phyloP scores from a whole-genome alignment of 1,139 yeast species.

The Magnusiomyces clavatus region DNA sequence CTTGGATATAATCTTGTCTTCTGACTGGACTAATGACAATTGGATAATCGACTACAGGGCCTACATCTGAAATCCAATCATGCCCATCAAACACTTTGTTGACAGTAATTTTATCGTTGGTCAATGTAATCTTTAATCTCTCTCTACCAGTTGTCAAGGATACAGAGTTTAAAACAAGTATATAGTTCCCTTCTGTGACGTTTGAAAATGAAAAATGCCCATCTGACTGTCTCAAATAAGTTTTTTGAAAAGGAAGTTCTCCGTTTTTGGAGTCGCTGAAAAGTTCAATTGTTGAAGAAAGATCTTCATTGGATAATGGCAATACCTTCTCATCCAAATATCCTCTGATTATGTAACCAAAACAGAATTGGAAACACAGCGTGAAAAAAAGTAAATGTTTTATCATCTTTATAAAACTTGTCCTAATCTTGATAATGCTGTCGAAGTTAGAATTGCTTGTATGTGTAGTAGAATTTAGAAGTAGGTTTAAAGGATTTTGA shows the following conservation, averaged over 20 bases:
- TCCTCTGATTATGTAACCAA: conserved; percentile 12
- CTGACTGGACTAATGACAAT: conserved; percentile 19
- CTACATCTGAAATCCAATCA: conserved; percentile 22
- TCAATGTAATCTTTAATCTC: conserved; percentile 24
- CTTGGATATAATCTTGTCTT: conserved; percentile 19
- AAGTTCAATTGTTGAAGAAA: conserved; percentile 10
- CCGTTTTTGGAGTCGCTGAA: conserved; percentile 3
- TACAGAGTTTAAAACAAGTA: conserved; percentile 19
- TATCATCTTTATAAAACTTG: background rate
- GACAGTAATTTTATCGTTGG: conserved; percentile 21
- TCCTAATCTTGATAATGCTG: too few relatives aligned
- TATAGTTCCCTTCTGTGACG: conserved; percentile 25
- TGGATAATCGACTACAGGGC: conserved; percentile 28
- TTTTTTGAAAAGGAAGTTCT: conserved; percentile 9
- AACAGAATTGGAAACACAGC: background rate
- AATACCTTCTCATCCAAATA: conserved; percentile 11
- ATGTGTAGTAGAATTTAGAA: too few relatives aligned
- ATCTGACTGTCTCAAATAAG: conserved; percentile 13
- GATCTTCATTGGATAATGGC: conserved; percentile 11
- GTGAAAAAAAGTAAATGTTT: background rate
- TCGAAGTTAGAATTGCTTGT: too few relatives aligned
- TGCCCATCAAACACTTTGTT: conserved; percentile 27
- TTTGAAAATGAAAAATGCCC: conserved; percentile 26
- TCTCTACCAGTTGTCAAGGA: conserved; percentile 15
- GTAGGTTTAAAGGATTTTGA: too few relatives aligned